Base-by-base conservation (phyloP, 768 basidiomycete species). In the Strobilomyces echinocephalus region DNA sequence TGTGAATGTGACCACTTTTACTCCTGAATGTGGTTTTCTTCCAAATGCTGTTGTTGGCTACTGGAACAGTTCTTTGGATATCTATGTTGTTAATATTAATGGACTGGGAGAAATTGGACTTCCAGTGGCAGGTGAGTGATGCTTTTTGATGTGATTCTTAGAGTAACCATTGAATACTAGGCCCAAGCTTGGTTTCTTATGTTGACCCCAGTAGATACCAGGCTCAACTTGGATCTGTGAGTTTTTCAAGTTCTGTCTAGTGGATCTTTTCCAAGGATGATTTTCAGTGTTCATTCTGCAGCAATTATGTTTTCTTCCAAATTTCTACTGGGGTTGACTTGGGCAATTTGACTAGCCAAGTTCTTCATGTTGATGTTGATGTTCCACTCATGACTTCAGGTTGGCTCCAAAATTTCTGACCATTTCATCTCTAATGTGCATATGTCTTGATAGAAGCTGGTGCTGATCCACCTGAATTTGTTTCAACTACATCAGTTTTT, bases 61-160 rank as follows among this genome's bases (percentile, higher is more conserved):
- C n/a, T 18, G 30, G n/a, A 34, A 55, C 10, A 16, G 4, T 3
- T 4, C 6, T 5, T 16, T 2, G 3, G 0, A 8, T 3, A 0
- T 2, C 8, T 60, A 40, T n/a, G 18, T 15, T 21, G 59, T 46
- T 15, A 18, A 49, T 26, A 24, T 55, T 14, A 47, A 10, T 49
- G 57, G 57, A 1, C 39, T 58, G 24, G 57, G 57, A 15, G 28
- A 48, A 3, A 30, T 52, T 30, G 14, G 8, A 35, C 33, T 49
- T 0, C 2, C 3, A 6, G 26, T 30, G 5, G 0, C 11, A 57
- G 49, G 48, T 56, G 47, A 11, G 28, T 28, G 28, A 28, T 28
- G 28, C 4, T 28, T 28, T 28, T 28, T 28, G 28, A 4, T 8
- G 4, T 28, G 28, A 8, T 4, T 28, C 28, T 28, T 8, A 28